A percentile compares a stretch with the other conserved stretches of the same genome.
These are phyloP conservation scores for Elsinoe perseae DNA, from an alignment of 2,329 filamentous ascomycete species.

Conservation along the genomic window DNA sequence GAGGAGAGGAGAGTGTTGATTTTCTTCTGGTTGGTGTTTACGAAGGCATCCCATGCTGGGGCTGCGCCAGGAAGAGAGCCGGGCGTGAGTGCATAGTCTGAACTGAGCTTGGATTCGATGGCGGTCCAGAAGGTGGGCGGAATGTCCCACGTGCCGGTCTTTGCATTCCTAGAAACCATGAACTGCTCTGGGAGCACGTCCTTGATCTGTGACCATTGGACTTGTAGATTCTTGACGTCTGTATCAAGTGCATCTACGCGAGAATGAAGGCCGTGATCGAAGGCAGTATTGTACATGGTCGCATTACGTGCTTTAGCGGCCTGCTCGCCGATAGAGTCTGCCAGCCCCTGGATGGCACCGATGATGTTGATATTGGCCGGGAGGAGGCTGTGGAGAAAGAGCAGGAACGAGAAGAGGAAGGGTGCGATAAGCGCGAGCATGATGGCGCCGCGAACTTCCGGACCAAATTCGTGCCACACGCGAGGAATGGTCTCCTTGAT, in stretches of 20 bases:
- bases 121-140: conserved; percentile 59
- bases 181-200: conserved; percentile 50
- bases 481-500: conserved; percentile 18
- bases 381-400: conserved; percentile 1
- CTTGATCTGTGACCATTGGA: conserved; percentile 32
- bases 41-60: conserved; percentile 25
- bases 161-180: conserved; percentile 44
- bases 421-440: neutral
- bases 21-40: conserved; percentile 31
- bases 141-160: conserved; percentile 48
- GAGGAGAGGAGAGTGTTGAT: conserved; percentile 37
- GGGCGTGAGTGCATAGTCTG: conserved; percentile 43
- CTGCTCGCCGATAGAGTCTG: conserved; percentile 11
- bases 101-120: conserved; percentile 47
- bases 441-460: conserved; percentile 6
- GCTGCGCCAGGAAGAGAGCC: conserved; percentile 23
- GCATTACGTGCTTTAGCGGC: conserved; percentile 11
- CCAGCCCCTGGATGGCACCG: neutral
- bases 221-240: conserved; percentile 6
- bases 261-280: conserved; percentile 1
- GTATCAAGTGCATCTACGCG: conserved; percentile 5
- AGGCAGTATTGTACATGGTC: conserved; percentile 2
- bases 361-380: conserved; percentile 9
- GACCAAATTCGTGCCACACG: neutral
- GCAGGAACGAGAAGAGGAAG: neutral